These are phyloP conservation scores for Arthrinium phaeospermum DNA, from an alignment of 2,329 filamentous ascomycete species.

Conservation along the genomic window DNA sequence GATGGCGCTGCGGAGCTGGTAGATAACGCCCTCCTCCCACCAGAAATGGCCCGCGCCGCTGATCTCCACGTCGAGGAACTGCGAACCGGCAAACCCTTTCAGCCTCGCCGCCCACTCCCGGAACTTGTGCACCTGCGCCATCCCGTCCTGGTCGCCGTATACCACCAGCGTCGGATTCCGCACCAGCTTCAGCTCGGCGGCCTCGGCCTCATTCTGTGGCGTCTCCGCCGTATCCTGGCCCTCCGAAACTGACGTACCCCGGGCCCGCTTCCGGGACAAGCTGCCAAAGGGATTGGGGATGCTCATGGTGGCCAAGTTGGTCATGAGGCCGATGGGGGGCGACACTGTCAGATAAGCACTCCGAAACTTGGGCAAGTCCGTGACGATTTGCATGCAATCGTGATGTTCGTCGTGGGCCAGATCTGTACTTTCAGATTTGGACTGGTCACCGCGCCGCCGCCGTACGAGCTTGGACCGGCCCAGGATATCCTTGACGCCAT, in stretches of 20 bases:
- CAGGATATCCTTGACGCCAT: constrained; percentile 54
- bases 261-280: constrained; percentile 30
- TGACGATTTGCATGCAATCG: constrained; percentile 37
- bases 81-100: constrained; percentile 45
- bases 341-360: constrained; percentile 71
- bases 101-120: constrained; percentile 69
- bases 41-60: constrained; percentile 67
- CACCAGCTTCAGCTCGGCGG: constrained; percentile 61
- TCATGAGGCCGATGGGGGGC: constrained; percentile 66
- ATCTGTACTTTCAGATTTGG: background rate
- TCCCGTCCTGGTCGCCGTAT: constrained; percentile 77
- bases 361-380: constrained; percentile 43
- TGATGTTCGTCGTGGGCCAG: constrained; percentile 23
- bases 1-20: constrained; percentile 40
- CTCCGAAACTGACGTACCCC: constrained; percentile 18
- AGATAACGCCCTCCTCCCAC: constrained; percentile 57
- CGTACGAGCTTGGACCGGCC: constrained; percentile 44
- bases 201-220: constrained; percentile 23
- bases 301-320: constrained; percentile 67
- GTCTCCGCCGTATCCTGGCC: constrained; percentile 19
- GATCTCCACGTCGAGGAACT: constrained; percentile 56
- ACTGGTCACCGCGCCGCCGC: constrained; percentile 28
- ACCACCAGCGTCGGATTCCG: constrained; percentile 69
- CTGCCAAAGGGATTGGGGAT: constrained; percentile 43
- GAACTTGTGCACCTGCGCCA: constrained; percentile 70